Evolutionary conservation across 768 basidiomycete genomes (phyloP).

Genomic region (Pleurotus cornucopiae): DNA sequence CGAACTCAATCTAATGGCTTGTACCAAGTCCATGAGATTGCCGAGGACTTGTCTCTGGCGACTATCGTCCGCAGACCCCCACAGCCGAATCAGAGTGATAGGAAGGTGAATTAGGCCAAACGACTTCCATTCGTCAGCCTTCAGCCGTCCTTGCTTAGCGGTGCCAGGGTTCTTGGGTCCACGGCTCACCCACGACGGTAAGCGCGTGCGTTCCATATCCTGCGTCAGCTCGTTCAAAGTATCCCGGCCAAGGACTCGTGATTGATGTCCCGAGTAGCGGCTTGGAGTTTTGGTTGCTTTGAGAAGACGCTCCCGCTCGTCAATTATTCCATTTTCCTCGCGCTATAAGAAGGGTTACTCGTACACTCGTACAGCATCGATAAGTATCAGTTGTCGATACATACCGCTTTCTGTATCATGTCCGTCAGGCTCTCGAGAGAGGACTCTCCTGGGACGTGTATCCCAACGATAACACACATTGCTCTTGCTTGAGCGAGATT

Average conservation of each 20-base stretch:
- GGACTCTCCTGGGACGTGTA: no score
- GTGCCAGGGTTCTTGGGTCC: no score
- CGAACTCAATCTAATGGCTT: constrained; percentile 26
- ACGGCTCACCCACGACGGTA: constrained; percentile 17
- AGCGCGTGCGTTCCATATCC: constrained; percentile 13
- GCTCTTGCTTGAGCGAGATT: not conserved
- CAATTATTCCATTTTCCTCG: not conserved
- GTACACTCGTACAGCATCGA: not conserved
- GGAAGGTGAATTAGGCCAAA: constrained; percentile 28
- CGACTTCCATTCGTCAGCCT: constrained; percentile 27
- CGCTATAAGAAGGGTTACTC: not conserved
- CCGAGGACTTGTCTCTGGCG: constrained; percentile 17
- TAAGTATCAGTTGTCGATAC: no score
- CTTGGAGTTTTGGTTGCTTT: not conserved
- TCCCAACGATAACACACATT: not conserved
- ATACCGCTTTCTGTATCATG: no score
- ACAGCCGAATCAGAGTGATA: constrained; percentile 29
- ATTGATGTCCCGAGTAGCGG: not conserved
- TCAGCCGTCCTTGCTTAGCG: no score
- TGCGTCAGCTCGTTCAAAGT: constrained; percentile 7
- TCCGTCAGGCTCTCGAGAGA: no score
- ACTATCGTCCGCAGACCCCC: constrained; percentile 19
- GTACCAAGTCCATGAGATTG: constrained; percentile 31
- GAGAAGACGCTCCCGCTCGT: not conserved
- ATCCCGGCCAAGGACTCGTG: not conserved